These are phyloP conservation scores for Tulasnella sp. DNA, from an alignment of 768 basidiomycete genomes.

Conservation along the genomic window DNA sequence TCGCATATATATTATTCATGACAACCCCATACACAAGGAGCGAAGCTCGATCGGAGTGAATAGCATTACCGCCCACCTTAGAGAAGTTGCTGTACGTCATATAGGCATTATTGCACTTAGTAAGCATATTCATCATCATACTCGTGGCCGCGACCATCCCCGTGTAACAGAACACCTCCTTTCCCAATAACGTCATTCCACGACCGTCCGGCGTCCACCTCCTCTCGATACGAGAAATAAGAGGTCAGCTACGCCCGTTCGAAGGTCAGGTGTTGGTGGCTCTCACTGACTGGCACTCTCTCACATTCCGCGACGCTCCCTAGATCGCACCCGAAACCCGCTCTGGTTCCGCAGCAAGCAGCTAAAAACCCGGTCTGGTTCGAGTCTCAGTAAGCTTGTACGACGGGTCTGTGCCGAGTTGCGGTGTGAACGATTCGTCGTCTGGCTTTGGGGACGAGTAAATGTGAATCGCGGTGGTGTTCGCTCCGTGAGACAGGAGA, in stretches of 20 bases:
- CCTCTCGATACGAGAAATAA: slow-evolving; percentile 49
- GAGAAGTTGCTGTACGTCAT: neutral
- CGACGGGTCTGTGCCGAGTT: slow-evolving; percentile 64
- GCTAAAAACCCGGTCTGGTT: slow-evolving; percentile 69
- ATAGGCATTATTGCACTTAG: neutral
- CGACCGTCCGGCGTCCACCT: slow-evolving; percentile 88
- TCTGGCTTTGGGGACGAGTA: slow-evolving; percentile 70
- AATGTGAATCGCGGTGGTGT: slow-evolving; percentile 56
- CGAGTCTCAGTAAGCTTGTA: slow-evolving; percentile 80
- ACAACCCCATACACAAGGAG: too few relatives aligned
- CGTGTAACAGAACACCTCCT: slow-evolving; percentile 80
- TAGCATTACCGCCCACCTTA: too few relatives aligned
- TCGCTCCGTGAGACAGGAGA: too few relatives aligned
- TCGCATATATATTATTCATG: too few relatives aligned
- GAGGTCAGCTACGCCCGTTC: neutral
- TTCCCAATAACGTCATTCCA: slow-evolving; percentile 73
- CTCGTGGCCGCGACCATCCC: slow-evolving; percentile 66
- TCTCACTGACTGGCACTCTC: slow-evolving; percentile 77
- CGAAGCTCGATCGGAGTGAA: too few relatives aligned
- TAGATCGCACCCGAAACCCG: slow-evolving; percentile 76
- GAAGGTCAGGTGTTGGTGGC: slow-evolving; percentile 42
- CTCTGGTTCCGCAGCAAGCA: slow-evolving; percentile 66
- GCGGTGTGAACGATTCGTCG: slow-evolving; percentile 58
- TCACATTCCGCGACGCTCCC: slow-evolving; percentile 86
- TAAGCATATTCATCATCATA: slow-evolving; percentile 26